Percentiles rank a stretch among this genome's conserved stretches.
Evolutionary conservation across 495 filamentous ascomycete genomes (phyloP).

Genomic region (Astrothelium macrocarpum): DNA sequence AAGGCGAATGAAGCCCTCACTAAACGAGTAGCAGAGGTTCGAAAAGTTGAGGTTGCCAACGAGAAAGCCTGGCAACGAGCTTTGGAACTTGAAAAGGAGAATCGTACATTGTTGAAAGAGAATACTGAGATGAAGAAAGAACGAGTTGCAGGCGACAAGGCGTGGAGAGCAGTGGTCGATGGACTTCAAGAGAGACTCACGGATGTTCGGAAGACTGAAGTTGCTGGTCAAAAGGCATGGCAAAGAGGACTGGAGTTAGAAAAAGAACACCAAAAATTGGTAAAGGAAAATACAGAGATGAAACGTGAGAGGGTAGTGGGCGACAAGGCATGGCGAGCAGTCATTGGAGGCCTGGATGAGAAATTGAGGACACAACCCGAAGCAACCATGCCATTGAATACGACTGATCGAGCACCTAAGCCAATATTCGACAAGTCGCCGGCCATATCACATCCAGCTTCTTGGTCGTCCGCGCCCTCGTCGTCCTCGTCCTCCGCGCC

Average conservation of each 20-base stretch:
- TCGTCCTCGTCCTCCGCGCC: not conserved
- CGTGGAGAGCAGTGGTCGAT: constrained; percentile 1
- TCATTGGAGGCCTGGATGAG: not conserved
- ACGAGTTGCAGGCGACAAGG: not conserved
- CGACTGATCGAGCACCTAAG: not conserved
- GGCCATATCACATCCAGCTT: not conserved
- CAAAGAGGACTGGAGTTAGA: not conserved
- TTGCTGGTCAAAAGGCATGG: not conserved
- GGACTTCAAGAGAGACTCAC: not conserved
- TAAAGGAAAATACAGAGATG: not conserved
- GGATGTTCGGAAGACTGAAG: not conserved
- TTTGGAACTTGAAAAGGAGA: constrained; percentile 9
- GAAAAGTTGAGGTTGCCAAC: constrained; percentile 13
- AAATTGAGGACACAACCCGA: not conserved
- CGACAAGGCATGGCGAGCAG: constrained; percentile 2
- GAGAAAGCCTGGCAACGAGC: constrained; percentile 12
- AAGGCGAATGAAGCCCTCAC: constrained; percentile 22
- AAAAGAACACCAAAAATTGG: not conserved
- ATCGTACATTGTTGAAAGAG: not conserved
- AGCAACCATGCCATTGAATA: not conserved
- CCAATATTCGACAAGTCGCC: not conserved
- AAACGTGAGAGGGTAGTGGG: not conserved
- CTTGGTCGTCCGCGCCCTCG: not conserved
- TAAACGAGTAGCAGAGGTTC: not conserved
- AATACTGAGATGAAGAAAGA: not conserved